Percentiles rank a stretch among this genome's conserved stretches.
Evolutionary conservation across 306 rosid genomes (phyloP).

Genomic region (Abrus precatorius): DNA sequence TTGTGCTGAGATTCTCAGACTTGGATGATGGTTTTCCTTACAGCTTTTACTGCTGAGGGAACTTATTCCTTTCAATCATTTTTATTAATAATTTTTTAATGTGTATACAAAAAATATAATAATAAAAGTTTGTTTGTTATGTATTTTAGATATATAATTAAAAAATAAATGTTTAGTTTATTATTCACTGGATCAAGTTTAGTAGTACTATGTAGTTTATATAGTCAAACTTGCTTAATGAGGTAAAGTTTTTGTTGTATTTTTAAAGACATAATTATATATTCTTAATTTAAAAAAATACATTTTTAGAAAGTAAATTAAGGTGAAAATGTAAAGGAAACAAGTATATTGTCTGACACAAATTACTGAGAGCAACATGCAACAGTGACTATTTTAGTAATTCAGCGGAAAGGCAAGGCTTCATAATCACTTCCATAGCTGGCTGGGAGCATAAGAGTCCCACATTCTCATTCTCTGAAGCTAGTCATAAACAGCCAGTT

Average conservation of each 20-base stretch:
- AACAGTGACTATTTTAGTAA: constrained; percentile 50
- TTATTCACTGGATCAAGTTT: too few species aligned
- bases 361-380: constrained; percentile 40
- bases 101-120: too few species aligned
- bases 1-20: constrained; percentile 9
- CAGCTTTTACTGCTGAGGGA: constrained; percentile 14
- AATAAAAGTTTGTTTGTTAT: too few species aligned
- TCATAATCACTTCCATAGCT: constrained; percentile 14
- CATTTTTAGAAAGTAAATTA: background rate
- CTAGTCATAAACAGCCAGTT: constrained; percentile 32
- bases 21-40: constrained; percentile 40
- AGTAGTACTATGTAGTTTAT: too few species aligned
- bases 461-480: constrained; percentile 46
- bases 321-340: constrained; percentile 4
- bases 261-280: too few species aligned
- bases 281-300: background rate
- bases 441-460: constrained; percentile 55
- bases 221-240: too few species aligned
- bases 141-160: too few species aligned
- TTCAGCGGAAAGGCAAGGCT: constrained; percentile 44
- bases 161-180: too few species aligned
- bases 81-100: too few species aligned
- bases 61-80: constrained; percentile 5
- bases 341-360: constrained; percentile 7
- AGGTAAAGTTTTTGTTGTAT: too few species aligned